Evolutionary conservation across 441 rosid genomes (phyloP), one percentile per base, ranked within the genome.

Genomic region (Mallotus japonicus): DNA sequence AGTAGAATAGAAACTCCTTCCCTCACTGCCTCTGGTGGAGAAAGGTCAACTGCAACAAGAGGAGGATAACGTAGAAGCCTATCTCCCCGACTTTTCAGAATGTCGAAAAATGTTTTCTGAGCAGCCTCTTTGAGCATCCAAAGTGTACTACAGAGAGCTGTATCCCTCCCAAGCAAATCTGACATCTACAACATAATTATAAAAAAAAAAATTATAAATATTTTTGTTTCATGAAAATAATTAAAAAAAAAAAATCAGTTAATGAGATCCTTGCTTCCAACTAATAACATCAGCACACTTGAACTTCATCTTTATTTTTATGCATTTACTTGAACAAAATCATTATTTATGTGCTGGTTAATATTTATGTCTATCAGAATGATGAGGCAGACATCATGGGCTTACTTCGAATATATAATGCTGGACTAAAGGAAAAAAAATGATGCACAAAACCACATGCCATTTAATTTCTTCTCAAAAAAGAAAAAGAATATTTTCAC

Each of bases 1-100:
- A 95, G 96, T 73, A 92, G 86, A 68, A 95, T 77, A 81, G 94
- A 85, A 73, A 93, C 89, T 82, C 96, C 99, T 80, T 93, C 99
- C 80, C 90, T 86, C 73, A 95, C 96, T 59, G 96, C 97, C 44
- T 92, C 84, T 66, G 99, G 97, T 1, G 99, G 98, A 72, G 97
- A 89, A 57, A 95, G 98, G 85, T 95, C 97, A 73, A 79, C 81
- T 19, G 98, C 86, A 69, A 95, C 93, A 69, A 92, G 97, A 37
- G 99, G 98, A 80, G 97, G 96, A 84, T 93, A 93, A 10, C 92
- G 92, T 74, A 95, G 77, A 79, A 95, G 94, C 85, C 89, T 95
- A 83, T 95, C 98, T 65, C 98, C 97, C 60, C 92, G 85, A 73
- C 88, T 85, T 84, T 89, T 95, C 79, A 95, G 87, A 73, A 93